Evolutionary conservation across 1,139 yeast species (phyloP).

Genomic region (Yamadazyma diddensiae): DNA sequence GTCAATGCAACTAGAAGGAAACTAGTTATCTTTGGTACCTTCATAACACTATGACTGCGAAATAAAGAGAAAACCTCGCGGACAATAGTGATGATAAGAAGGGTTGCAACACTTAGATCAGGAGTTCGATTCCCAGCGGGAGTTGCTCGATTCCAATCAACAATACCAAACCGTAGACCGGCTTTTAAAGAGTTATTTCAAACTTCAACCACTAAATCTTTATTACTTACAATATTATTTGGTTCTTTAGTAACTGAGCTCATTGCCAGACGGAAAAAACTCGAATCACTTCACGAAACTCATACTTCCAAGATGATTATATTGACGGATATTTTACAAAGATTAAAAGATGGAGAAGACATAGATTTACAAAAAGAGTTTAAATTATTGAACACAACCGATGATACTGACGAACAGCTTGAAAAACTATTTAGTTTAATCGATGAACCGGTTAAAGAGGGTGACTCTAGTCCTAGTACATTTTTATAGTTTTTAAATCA

Average conservation of each 20-base stretch:
- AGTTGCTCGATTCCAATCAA: slow-evolving; percentile 2
- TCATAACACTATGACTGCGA: no score
- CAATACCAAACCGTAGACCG: slow-evolving; percentile 13
- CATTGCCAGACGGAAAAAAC: slow-evolving; percentile 32
- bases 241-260: slow-evolving; percentile 41
- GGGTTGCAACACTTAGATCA: neutral
- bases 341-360: slow-evolving; percentile 28
- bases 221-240: slow-evolving; percentile 36
- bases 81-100: no score
- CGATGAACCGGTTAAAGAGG: slow-evolving; percentile 1
- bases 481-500: slow-evolving; percentile 1
- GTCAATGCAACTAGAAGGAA: slow-evolving; percentile 32
- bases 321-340: slow-evolving; percentile 28
- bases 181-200: slow-evolving; percentile 20
- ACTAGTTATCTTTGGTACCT: slow-evolving; percentile 35
- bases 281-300: slow-evolving; percentile 27
- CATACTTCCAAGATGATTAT: slow-evolving; percentile 32
- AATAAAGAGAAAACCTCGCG: no score
- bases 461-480: neutral
- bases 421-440: slow-evolving; percentile 26
- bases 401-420: slow-evolving; percentile 40
- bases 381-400: slow-evolving; percentile 34
- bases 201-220: slow-evolving; percentile 38
- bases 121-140: neutral
- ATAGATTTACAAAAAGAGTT: slow-evolving; percentile 40